A percentile compares a stretch with the other conserved stretches of the same genome.
Conservation (phyloP, 306 rosid genomes). For the Sicyos baderoa region DNA sequence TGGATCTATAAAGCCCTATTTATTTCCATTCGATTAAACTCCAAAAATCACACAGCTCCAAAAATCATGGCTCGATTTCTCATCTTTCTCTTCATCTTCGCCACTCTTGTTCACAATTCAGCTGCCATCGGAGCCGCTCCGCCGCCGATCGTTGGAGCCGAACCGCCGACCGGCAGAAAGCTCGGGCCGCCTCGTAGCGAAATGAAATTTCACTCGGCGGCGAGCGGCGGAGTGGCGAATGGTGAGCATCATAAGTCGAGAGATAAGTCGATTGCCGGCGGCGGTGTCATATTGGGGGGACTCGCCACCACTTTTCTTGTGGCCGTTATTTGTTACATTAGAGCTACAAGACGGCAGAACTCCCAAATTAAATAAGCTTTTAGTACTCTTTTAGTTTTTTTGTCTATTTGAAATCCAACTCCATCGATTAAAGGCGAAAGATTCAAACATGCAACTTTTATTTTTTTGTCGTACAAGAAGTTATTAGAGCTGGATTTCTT, state of each 20-base stretch:
- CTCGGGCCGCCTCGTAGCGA: conserved; percentile 25
- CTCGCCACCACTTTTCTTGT: conserved; percentile 67
- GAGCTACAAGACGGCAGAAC: conserved; percentile 44
- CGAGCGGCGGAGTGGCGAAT: conserved; percentile 27
- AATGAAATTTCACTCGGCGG: not conserved
- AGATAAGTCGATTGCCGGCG: conserved; percentile 72
- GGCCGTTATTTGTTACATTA: conserved; percentile 61
- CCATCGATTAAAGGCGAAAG: too few relatives aligned
- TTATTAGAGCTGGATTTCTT: too few relatives aligned
- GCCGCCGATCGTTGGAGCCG: not conserved
- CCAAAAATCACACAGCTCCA: conserved; percentile 4
- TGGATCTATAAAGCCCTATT: conserved; percentile 23
- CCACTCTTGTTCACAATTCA: conserved; percentile 29
- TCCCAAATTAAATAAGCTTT: not conserved
- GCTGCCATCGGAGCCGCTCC: conserved; percentile 21
- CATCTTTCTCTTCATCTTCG: conserved; percentile 32
- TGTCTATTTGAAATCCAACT: too few relatives aligned
- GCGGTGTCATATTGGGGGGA: conserved; percentile 80
- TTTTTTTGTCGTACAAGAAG: too few relatives aligned
- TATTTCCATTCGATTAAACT: not conserved
- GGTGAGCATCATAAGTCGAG: conserved; percentile 31
- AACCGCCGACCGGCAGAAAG: conserved; percentile 37
- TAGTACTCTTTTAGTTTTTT: too few relatives aligned
- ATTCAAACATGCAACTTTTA: too few relatives aligned
- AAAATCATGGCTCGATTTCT: conserved; percentile 45